A percentile compares a stretch with the other conserved stretches of the same genome.
phyloP scores from a whole-genome alignment of 805 yeast genomes.

The Crinitomyces ghanaensis region DNA sequence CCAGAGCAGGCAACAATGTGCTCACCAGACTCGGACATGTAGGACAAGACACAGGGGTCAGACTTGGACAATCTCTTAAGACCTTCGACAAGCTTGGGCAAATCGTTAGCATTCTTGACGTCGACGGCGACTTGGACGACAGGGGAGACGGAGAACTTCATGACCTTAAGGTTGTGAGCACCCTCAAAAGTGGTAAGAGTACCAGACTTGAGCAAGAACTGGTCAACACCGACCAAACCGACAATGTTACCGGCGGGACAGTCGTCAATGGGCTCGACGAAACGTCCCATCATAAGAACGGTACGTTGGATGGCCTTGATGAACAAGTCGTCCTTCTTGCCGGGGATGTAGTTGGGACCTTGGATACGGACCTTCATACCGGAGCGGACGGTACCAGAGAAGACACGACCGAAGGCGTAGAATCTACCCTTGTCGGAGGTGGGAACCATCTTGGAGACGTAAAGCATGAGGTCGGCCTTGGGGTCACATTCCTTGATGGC shows the following conservation, averaged over 20 bases:
- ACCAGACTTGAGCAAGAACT: slow-evolving; percentile 98
- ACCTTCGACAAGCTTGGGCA: slow-evolving; percentile 99
- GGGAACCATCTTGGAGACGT: slow-evolving; percentile 99
- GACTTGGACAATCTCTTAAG: slow-evolving; percentile 99
- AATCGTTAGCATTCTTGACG: slow-evolving; percentile 98
- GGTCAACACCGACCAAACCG: slow-evolving; percentile 99
- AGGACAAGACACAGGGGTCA: slow-evolving; percentile 93
- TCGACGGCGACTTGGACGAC: slow-evolving; percentile 99
- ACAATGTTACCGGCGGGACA: slow-evolving; percentile 99
- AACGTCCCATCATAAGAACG: slow-evolving; percentile 99
- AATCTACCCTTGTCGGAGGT: slow-evolving; percentile 99
- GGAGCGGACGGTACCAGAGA: slow-evolving; percentile 97
- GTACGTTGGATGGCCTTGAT: slow-evolving; percentile 97
- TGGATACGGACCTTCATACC: slow-evolving; percentile 99
- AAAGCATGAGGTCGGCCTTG: slow-evolving; percentile 93
- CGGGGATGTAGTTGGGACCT: slow-evolving; percentile 99
- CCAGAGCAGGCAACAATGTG: slow-evolving; percentile 99
- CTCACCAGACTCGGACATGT: slow-evolving; percentile 93
- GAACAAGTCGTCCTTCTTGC: slow-evolving; percentile 96
- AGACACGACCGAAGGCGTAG: slow-evolving; percentile 99
- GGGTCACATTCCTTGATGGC: slow-evolving; percentile 99
- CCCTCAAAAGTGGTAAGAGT: slow-evolving; percentile 93
- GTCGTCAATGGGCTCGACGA: slow-evolving; percentile 96
- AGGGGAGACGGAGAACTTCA: slow-evolving; percentile 99
- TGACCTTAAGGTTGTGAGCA: slow-evolving; percentile 99